Conservation (phyloP, 768 basidiomycete genomes). For the Coprinellus micaceus region DNA sequence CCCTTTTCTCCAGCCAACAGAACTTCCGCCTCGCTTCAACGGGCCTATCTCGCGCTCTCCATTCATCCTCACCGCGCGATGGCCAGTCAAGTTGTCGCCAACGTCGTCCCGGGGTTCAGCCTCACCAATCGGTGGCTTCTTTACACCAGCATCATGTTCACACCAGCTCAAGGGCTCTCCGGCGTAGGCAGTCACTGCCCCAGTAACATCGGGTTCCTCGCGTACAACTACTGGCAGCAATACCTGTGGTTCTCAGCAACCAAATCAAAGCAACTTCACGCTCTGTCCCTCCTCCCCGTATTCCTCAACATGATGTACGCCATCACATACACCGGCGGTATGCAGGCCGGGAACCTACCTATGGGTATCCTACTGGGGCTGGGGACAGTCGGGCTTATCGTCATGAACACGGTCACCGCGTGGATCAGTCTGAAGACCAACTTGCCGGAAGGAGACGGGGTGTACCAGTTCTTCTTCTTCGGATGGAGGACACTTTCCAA, state of each 20-base stretch:
- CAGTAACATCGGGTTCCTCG: conserved; percentile 11
- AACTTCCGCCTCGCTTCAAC: too few species aligned
- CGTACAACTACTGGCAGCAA: too few species aligned
- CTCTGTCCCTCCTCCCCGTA: conserved; percentile 7
- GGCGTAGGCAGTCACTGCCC: conserved; percentile 11
- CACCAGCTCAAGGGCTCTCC: conserved; percentile 10
- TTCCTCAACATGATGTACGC: conserved; percentile 12
- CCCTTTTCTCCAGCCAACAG: too few species aligned
- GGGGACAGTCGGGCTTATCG: conserved; percentile 8
- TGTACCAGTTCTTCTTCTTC: conserved; percentile 14
- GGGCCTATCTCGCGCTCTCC: too few species aligned
- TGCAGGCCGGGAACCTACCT: conserved; percentile 9
- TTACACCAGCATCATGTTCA: conserved; percentile 12
- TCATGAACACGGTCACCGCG: conserved; percentile 7
- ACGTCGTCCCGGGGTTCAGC: conserved; percentile 10
- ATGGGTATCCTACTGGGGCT: conserved; percentile 1
- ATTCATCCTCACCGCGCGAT: too few species aligned
- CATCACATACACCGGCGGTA: conserved; percentile 11
- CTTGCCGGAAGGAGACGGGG: conserved; percentile 10
- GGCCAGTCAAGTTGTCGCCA: not conserved
- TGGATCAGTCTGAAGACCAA: conserved; percentile 10
- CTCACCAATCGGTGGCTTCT: conserved; percentile 10
- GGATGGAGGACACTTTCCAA: conserved; percentile 13
- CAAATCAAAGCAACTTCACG: conserved; percentile 8
- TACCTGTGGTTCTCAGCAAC: conserved; percentile 11